Base-by-base conservation (phyloP, 768 basidiomycete species). In the Naganishia vishniacii region DNA sequence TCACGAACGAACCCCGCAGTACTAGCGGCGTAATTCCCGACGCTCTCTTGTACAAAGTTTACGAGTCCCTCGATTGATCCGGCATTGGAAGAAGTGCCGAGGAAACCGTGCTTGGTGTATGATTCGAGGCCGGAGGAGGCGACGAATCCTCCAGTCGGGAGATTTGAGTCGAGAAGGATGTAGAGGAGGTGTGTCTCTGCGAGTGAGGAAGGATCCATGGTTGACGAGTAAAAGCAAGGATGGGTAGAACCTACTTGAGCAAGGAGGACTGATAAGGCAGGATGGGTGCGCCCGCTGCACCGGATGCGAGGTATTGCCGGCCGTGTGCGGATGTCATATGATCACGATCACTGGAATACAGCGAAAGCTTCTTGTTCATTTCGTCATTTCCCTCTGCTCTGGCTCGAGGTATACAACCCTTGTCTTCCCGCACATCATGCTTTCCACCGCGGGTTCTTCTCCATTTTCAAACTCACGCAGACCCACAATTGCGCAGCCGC, bases 131-230 rank as follows among this genome's bases (percentile, higher is more conserved):
- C 94, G 2, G 89, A 84, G 0, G 92, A 95, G 0, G 93, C 89
- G 64, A 97, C 89, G 76, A 99, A 99, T 1, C 94, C 88, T 37
- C 95, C 95, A 0, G 94, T 98, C 1, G 95, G 95, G 3, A 99
- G 85, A 77, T 94, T 97, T 66, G 89, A 88, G 79, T 94, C 91
- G 32, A 75, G 70, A 11, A 77, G 71, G 64, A 75, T 67, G 65
- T 70, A 77, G 44, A 77, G 67, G 53, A 77, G 70, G 64, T 77
- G 75, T 3, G 59, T 44, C 53, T 73, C 34, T 15, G 34, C 72
- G 15, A n/a, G n/a, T n/a, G 34, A 12, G 37, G 68, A 28, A 12
- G 53, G 6, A 3, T 59, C 56, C 53, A 34, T 42, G 18, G 26
- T 32, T 37, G 48, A 9, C 25, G 15, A 8, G 31, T 18, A n/a